phyloP scores from a whole-genome alignment of 2,329 filamentous ascomycete species.

The Tolypocladium pustulatum region DNA sequence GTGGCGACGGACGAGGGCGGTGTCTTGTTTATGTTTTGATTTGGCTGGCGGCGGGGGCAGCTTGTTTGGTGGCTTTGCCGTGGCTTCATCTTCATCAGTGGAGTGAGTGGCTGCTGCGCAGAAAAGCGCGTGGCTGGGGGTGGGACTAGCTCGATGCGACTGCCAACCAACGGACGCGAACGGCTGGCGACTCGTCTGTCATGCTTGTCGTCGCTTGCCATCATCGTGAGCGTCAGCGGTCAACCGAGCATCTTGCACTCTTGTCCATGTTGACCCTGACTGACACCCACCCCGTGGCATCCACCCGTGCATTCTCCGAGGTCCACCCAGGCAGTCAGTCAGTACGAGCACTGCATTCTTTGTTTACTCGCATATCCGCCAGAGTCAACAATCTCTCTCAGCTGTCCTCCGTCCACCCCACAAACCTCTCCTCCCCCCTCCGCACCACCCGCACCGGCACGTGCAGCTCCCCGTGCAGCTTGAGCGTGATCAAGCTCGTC shows the following conservation, averaged over 20 bases:
- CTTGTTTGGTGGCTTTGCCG: neutral
- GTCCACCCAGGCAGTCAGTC: too few relatives aligned
- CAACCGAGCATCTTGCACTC: too few relatives aligned
- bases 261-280: too few relatives aligned
- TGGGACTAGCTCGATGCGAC: too few relatives aligned
- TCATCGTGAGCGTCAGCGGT: too few relatives aligned
- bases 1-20: neutral
- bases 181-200: too few relatives aligned
- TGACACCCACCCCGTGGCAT: too few relatives aligned
- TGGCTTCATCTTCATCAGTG: neutral
- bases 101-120: neutral
- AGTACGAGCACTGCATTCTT: too few relatives aligned
- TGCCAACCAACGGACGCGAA: too few relatives aligned
- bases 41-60: neutral
- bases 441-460: constrained; percentile 60
- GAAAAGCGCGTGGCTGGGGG: constrained; percentile 1
- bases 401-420: constrained; percentile 24
- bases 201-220: too few relatives aligned
- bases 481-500: constrained; percentile 58
- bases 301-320: too few relatives aligned
- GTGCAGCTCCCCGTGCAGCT: constrained; percentile 47
- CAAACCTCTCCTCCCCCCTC: constrained; percentile 61
- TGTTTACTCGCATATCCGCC: neutral
- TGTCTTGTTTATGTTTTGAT: constrained; percentile 8
- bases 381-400: too few relatives aligned